These are phyloP conservation scores for Ascochyta lentis DNA, from an alignment of 2,329 filamentous ascomycete genomes.

Conservation along the genomic window DNA sequence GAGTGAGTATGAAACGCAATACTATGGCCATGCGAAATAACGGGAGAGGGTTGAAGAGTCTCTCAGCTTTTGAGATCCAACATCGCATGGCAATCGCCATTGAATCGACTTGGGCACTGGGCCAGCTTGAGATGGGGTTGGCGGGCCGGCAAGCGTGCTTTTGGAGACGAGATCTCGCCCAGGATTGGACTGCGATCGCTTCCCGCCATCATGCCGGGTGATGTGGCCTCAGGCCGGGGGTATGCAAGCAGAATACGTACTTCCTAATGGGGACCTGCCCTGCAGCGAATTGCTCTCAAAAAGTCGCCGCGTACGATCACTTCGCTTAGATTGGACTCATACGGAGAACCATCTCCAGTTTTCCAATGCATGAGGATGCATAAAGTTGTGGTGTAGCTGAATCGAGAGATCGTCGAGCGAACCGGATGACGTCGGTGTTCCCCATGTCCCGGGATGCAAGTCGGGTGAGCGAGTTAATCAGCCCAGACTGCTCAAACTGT, in stretches of 20 bases:
- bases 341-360: background rate
- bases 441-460: background rate
- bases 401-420: background rate
- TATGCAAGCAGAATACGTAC: background rate
- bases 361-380: slow-evolving; percentile 5
- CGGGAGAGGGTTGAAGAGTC: background rate
- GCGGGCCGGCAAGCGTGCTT: background rate
- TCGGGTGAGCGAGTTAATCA: background rate
- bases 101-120: background rate
- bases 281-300: slow-evolving; percentile 9
- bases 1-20: background rate
- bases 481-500: background rate
- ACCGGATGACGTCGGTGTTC: background rate
- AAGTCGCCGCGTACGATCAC: background rate
- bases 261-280: slow-evolving; percentile 12
- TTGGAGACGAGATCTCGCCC: slow-evolving; percentile 2
- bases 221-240: background rate
- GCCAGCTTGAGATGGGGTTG: background rate
- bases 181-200: slow-evolving; percentile 9
- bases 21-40: background rate
- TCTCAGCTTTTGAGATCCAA: too few species aligned
- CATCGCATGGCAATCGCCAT: background rate
- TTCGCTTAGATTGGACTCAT: slow-evolving; percentile 1
- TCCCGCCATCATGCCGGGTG: background rate
- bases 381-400: slow-evolving; percentile 8